Percentiles rank a stretch among this genome's conserved stretches.
Evolutionary conservation across 352 stramenopile species (phyloP).

Genomic region (Phytophthora podocarpi): DNA sequence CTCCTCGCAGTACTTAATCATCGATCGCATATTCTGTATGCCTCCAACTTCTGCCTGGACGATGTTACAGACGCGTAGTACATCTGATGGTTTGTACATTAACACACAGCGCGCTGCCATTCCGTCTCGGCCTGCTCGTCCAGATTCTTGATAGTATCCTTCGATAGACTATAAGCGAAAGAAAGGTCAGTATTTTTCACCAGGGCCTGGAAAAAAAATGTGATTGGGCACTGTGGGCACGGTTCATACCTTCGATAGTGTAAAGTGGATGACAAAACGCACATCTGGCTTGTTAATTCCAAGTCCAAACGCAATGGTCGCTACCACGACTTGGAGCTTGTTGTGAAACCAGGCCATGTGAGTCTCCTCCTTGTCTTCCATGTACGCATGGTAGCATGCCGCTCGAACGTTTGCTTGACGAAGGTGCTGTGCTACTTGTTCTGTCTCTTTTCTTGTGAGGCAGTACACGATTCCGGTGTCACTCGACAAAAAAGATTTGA

Average conservation of each 20-base stretch:
- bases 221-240: neutral
- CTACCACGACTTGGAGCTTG: constrained; percentile 88
- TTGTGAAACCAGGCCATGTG: constrained; percentile 62
- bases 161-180: no score
- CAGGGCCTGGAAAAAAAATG: neutral
- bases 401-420: constrained; percentile 73
- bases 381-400: constrained; percentile 89
- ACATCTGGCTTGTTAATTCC: constrained; percentile 95
- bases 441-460: constrained; percentile 91
- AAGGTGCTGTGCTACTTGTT: constrained; percentile 86
- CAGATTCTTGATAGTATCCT: constrained; percentile 98
- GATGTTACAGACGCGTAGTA: constrained; percentile 72
- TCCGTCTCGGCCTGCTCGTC: constrained; percentile 95
- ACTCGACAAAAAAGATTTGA: constrained; percentile 57
- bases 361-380: constrained; percentile 72
- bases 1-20: constrained; percentile 69
- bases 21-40: constrained; percentile 65
- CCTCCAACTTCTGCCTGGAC: constrained; percentile 65
- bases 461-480: constrained; percentile 93
- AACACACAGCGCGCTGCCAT: constrained; percentile 85
- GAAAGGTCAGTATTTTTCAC: no score
- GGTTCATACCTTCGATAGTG: constrained; percentile 64
- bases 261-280: constrained; percentile 92
- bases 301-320: constrained; percentile 94
- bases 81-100: constrained; percentile 84